Base-by-base conservation (phyloP, 768 basidiomycete genomes). In the Multifurca ochricompacta region DNA sequence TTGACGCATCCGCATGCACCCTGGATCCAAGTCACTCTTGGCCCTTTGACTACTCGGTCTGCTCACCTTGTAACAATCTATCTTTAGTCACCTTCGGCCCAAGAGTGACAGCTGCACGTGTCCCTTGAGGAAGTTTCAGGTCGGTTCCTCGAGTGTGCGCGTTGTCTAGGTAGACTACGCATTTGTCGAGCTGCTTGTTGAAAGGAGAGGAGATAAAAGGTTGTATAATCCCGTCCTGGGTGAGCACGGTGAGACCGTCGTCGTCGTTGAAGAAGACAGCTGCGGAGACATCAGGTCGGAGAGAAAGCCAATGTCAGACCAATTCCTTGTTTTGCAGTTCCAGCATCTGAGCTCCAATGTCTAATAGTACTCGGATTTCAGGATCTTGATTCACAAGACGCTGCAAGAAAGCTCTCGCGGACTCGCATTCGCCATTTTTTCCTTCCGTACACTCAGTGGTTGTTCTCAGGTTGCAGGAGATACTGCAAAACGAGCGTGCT, bases 121-220 rank as follows among this genome's bases (percentile, higher is more conserved):
- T 71, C 16, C 67, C 53, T 1, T 18, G 51, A 0, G 80, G 79
- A 30, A 81, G 65, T 39, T 73, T 79, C 13, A 80, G 64, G 52
- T 80, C 79, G 0, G 79, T 81, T 5, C 79, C 79, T 58, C 78
- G 53, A 19, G 71, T 74, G 53, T 79, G 78, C 0, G 76, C 74
- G 46, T 80, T 78, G 44, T 80, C 78, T 0, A 80, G 72, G 57
- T 80, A 80, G 2, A 79, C 60, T 4, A 75, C 54, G 31, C 75
- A 77, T 51, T 68, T 64, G 5, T 68, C 61, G 7, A 75, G 61
- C 39, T 68, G 68, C 16, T 69, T 59, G 10, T 56, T 62, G 59
- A 66, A 76, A 11, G 69, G 64, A 1, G 78, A 76, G 6, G 69
- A 67, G 8, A 62, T 44, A 11, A 79, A 61, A 6, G 65, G 62